Percentiles rank a stretch among this genome's conserved stretches.
These are phyloP conservation scores for Pleoardoris graminearum DNA, from an alignment of 2,329 filamentous ascomycete species.

Conservation along the genomic window DNA sequence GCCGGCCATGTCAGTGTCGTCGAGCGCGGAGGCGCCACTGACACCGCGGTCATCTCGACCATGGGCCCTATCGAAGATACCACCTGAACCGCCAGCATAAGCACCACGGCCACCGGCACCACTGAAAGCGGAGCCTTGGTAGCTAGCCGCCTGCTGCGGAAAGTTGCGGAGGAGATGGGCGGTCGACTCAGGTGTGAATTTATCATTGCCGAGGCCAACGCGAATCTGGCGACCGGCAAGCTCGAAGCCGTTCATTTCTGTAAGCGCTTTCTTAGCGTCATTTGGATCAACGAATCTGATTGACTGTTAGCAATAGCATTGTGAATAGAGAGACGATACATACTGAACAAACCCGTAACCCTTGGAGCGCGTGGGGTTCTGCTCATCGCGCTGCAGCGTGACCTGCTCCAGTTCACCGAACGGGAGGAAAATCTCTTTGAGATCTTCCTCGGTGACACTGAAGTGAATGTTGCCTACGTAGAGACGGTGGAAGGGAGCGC, in stretches of 20 bases:
- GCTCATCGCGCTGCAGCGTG: constrained; percentile 96
- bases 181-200: constrained; percentile 97
- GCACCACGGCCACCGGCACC: constrained; percentile 85
- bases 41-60: constrained; percentile 86
- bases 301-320: constrained; percentile 18
- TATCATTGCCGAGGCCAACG: constrained; percentile 99
- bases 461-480: constrained; percentile 99
- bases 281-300: constrained; percentile 86
- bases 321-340: constrained; percentile 46
- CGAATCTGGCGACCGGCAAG: constrained; percentile 95
- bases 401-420: constrained; percentile 98
- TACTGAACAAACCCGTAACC: constrained; percentile 99
- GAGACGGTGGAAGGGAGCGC: constrained; percentile 93
- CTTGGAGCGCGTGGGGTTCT: constrained; percentile 57
- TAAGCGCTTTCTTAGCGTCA: constrained; percentile 89
- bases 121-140: constrained; percentile 89
- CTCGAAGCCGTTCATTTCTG: constrained; percentile 99
- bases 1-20: constrained; percentile 95
- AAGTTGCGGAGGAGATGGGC: constrained; percentile 90
- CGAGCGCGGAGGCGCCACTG: constrained; percentile 88
- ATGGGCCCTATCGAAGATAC: constrained; percentile 85
- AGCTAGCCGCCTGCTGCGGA: constrained; percentile 65
- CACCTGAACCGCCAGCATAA: constrained; percentile 70
- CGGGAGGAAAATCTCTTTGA: constrained; percentile 95
- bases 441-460: constrained; percentile 94